Base-by-base conservation (phyloP, 371 early-diverging fungal genomes). In the Basidiobolus meristosporus region DNA sequence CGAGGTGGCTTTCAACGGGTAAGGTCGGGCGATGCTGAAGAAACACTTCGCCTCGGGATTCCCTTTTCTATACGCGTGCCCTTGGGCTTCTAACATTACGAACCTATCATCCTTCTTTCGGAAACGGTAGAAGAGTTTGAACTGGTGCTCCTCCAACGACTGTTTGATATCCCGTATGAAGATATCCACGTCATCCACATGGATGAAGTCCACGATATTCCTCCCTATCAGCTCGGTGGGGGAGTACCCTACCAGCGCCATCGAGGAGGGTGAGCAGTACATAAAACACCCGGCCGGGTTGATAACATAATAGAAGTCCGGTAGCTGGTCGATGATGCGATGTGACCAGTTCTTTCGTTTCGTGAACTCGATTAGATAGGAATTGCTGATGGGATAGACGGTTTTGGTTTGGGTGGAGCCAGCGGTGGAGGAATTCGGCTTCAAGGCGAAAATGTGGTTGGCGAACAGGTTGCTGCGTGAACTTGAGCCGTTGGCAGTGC, bases 241-340 rank as follows among this genome's bases (percentile, higher is more conserved):
- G 5, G 60, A 39, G 44, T 67, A 70, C 0, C 72, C 73, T n/a
- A 74, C 60, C 28, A 65, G 43, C 35, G 63, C 57, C 16, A 50
- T 26, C 0, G 62, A 62, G 0, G 73, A 67, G 2, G 70, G 69
- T 12, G 70, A 68, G 37, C 68, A 65, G 46, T 63, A 72, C 32
- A 70, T 33, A 22, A 77, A 58, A 31, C 56, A 58, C 12, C 66
- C 72, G 10, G 54, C 39, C 0, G 73, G 67, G 11, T 64, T 61
- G 9, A 74, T 46, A 2, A 77, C 78, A 55, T 68, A 68, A 2
- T 73, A 35, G 20, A 71, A 51, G 38, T 73, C 77, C 32, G 66
- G 66, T 6, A 77, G 42, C 46, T 77, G 73, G 34, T 60, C 57
- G 14, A 73, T 35, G 11, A 77, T 60, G 1, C 71, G 62, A 33